Conservation (phyloP, 805 yeast genomes). For the Danielia oregonensis region DNA sequence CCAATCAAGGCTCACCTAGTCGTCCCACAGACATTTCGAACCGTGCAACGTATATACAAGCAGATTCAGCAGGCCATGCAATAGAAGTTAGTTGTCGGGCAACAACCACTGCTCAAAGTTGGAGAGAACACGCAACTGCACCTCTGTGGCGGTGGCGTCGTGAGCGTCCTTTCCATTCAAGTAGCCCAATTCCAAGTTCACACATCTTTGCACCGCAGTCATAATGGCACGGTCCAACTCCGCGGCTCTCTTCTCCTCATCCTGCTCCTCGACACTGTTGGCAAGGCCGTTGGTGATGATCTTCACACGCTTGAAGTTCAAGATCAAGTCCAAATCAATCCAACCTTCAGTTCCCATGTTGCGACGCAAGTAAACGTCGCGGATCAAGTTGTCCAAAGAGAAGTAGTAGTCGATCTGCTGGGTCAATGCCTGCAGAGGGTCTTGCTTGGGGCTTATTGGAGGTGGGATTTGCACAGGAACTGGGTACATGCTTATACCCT, state of each 20-base stretch:
- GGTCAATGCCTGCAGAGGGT: conserved; percentile 41
- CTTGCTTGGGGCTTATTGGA: conserved; percentile 45
- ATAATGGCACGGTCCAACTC: conserved; percentile 35
- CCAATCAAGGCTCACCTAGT: no score
- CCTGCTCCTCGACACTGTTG: conserved; percentile 26
- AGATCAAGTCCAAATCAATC: conserved; percentile 58
- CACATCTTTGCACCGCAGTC: conserved; percentile 52
- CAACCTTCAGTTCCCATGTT: conserved; percentile 73
- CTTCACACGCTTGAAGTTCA: conserved; percentile 73
- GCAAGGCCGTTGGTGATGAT: conserved; percentile 42
- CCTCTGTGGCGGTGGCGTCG: conserved; percentile 39
- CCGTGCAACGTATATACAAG: no score
- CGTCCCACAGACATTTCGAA: no score
- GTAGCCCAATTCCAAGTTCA: conserved; percentile 45
- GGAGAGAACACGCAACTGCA: conserved; percentile 56
- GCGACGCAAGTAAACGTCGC: conserved; percentile 77
- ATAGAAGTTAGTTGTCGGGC: conserved; percentile 35
- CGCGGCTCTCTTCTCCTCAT: conserved; percentile 15
- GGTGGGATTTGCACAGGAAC: conserved; percentile 37
- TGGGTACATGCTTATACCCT: conserved; percentile 16
- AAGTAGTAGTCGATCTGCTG: conserved; percentile 87
- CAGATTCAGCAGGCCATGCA: no score
- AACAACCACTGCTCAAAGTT: conserved; percentile 70
- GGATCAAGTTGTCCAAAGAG: conserved; percentile 78
- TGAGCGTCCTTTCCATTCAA: conserved; percentile 29